phyloP scores from a whole-genome alignment of 768 basidiomycete genomes.

The Scleroderma citrinum region DNA sequence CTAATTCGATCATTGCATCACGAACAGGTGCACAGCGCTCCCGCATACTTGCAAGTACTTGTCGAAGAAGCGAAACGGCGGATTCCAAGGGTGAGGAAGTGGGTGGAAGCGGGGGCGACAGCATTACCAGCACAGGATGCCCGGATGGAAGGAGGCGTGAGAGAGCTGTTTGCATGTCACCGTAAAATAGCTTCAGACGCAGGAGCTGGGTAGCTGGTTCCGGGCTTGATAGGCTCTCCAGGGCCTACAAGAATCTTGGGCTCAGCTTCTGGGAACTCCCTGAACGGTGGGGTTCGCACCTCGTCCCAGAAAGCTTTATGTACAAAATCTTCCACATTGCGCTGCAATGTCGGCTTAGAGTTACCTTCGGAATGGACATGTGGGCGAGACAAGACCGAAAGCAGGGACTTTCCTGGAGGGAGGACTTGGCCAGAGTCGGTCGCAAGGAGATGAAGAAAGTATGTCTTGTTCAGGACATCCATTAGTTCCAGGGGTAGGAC shows the following conservation, averaged over 20 bases:
- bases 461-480: conserved; percentile 50
- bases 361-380: conserved; percentile 12
- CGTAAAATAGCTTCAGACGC: conserved; percentile 51
- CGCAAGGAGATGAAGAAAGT: conserved; percentile 64
- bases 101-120: conserved; percentile 58
- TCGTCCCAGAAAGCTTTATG: conserved; percentile 73
- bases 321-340: conserved; percentile 41
- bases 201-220: conserved; percentile 52
- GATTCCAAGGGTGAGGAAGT: conserved; percentile 64
- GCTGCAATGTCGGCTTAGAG: conserved; percentile 34
- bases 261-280: conserved; percentile 13
- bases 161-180: conserved; percentile 46
- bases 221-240: conserved; percentile 50
- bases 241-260: conserved; percentile 38
- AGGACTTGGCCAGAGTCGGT: conserved; percentile 54
- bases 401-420: conserved; percentile 67
- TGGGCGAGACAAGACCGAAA: conserved; percentile 50
- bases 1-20: conserved; percentile 46
- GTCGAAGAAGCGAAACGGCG: conserved; percentile 46
- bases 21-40: conserved; percentile 64
- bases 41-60: conserved; percentile 45
- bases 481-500: conserved; percentile 51
- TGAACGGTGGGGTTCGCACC: conserved; percentile 34
- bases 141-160: conserved; percentile 51
- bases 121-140: conserved; percentile 43